Conservation (phyloP, 2,329 filamentous ascomycete genomes). For the Cercospora brassicicola region DNA sequence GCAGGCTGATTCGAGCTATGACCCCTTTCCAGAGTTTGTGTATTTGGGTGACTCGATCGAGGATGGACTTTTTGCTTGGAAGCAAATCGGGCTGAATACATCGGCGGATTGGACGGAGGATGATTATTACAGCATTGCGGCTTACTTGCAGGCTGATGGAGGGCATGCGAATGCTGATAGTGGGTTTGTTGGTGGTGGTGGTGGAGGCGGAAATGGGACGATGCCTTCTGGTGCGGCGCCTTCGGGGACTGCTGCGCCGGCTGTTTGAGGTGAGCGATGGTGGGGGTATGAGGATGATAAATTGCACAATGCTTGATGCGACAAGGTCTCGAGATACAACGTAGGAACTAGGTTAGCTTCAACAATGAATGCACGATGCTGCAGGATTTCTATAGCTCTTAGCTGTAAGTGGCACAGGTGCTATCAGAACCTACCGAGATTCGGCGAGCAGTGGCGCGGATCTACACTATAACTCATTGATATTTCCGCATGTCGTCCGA, state of each 20-base stretch:
- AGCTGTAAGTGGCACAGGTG: too few relatives aligned
- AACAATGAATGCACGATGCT: neutral
- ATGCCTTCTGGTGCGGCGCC: conserved; percentile 13
- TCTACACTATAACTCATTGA: too few relatives aligned
- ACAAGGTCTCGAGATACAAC: too few relatives aligned
- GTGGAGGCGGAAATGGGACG: conserved; percentile 11
- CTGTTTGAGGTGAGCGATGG: neutral
- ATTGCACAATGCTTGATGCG: neutral
- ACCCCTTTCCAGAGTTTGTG: conserved; percentile 60
- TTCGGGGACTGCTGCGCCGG: conserved; percentile 18
- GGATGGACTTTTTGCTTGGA: conserved; percentile 58
- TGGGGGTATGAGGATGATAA: neutral
- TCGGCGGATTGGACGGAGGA: conserved; percentile 31
- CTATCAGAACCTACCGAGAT: too few relatives aligned
- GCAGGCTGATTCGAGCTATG: conserved; percentile 51
- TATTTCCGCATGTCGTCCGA: too few relatives aligned
- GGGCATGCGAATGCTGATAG: conserved; percentile 27
- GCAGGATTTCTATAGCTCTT: neutral
- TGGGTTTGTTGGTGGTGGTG: conserved; percentile 17
- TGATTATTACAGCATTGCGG: conserved; percentile 24
- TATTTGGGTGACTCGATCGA: conserved; percentile 55
- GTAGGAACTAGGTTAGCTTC: neutral
- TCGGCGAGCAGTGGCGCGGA: too few relatives aligned
- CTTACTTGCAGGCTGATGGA: conserved; percentile 25
- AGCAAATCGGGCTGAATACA: conserved; percentile 53